Base-by-base conservation (phyloP, 345 rosid genomes). In the Salix purpurea region DNA sequence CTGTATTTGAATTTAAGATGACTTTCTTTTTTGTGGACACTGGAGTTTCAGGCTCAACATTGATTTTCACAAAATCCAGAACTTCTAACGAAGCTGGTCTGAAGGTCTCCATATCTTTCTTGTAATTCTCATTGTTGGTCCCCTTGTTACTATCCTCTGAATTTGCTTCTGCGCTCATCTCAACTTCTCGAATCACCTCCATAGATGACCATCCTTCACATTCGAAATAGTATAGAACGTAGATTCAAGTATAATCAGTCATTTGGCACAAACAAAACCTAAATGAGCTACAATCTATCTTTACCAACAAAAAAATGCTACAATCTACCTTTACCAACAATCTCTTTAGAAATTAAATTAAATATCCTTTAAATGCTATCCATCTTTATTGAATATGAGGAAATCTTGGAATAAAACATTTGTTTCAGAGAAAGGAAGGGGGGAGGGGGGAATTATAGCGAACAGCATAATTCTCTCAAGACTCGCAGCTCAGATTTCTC, bases 61-160 rank as follows among this genome's bases (percentile, higher is more conserved):
- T 86, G 77, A 87, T 87, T 84, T 80, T 84, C 28, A 90, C 89
- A 48, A 81, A 80, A 70, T 87, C 83, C 67, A 85, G 46, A 4
- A 89, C 87, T 36, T 85, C 76, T 18, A 89, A 28, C 37, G 90
- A 76, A 54, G 89, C 82, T 8, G 77, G 83, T 68, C 62, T 87
- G 64, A 62, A 80, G 13, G 70, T 67, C 37, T 71, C 30, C 19
- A 23, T 60, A 1, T 67, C 71, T 6, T 21, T 1, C 2, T 21
- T 60, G 37, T 32, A 70, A 36, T 34, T 67, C 32, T 64, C 67
- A 58, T 16, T 61, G 12, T 24, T 42, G 14, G 52, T 67, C 15
- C 15, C 69, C 58, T 39, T 78, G 16, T 23, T 64, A n/a, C 61
- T 70, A 32, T 67, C 77, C 32, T 78, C 81, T 62, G 67, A 42